Base-by-base conservation (phyloP, 78 protist genomes). In the Emiliania huxleyi region DNA sequence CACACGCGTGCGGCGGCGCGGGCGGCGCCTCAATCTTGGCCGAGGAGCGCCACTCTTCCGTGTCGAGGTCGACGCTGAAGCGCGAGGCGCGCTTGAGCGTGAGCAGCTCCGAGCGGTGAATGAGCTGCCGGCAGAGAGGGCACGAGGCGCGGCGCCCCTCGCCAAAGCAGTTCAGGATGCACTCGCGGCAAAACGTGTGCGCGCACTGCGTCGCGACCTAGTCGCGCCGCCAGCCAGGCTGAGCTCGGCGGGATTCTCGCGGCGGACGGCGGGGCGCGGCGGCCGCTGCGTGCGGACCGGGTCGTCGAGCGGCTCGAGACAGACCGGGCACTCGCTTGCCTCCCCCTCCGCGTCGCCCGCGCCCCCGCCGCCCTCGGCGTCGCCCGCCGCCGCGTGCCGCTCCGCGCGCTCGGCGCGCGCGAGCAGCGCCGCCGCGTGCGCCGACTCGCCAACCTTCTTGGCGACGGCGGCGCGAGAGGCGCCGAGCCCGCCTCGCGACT, bases 171-270 rank as follows among this genome's bases (percentile, higher is more conserved):
- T 0, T 38, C 5, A 42, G 87, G 19, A 94, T 87, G 95, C 97
- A 96, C 89, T 37, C 33, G 81, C 94, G 71, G 93, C 97, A 96
- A 83, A 95, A 96, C 18, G 90, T 11, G 91, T 96, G 97, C 44
- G 91, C 94, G 91, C 97, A 96, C 25, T 84, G 2, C 25, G 35
- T 44, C n/a, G n/a, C n/a, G n/a, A n/a, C n/a, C n/a, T n/a, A n/a
- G n/a, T n/a, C n/a, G n/a, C n/a, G n/a, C n/a, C n/a, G n/a, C n/a
- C n/a, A n/a, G n/a, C n/a, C n/a, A n/a, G n/a, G n/a, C n/a, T n/a
- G n/a, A n/a, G n/a, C n/a, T n/a, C n/a, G n/a, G n/a, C n/a, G n/a
- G n/a, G n/a, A n/a, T n/a, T n/a, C n/a, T n/a, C n/a, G n/a, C n/a
- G n/a, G n/a, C n/a, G n/a, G n/a, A n/a, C n/a, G n/a, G n/a, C n/a